These are phyloP conservation scores for Stagonosporopsis tanaceti DNA, from an alignment of 2,329 filamentous ascomycete genomes.

Conservation along the genomic window DNA sequence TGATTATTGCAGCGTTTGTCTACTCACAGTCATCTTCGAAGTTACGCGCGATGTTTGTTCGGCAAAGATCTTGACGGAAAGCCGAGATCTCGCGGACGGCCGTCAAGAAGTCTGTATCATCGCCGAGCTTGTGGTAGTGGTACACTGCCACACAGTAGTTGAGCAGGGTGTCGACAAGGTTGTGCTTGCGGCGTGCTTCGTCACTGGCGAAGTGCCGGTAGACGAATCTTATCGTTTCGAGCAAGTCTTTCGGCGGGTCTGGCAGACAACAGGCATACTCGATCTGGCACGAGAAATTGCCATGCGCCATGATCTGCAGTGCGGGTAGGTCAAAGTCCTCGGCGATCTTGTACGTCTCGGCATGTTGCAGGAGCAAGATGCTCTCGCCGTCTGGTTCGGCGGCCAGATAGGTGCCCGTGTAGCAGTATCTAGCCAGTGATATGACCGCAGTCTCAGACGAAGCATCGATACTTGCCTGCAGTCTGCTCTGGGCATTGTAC, in stretches of 20 bases:
- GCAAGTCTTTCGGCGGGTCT: slow-evolving; percentile 50
- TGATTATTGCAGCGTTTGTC: not conserved
- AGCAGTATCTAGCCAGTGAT: slow-evolving; percentile 54
- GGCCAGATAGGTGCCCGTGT: slow-evolving; percentile 50
- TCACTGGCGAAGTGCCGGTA: slow-evolving; percentile 38
- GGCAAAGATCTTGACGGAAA: slow-evolving; percentile 54
- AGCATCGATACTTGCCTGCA: slow-evolving; percentile 51
- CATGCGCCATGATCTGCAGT: slow-evolving; percentile 50
- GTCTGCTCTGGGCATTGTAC: slow-evolving; percentile 33
- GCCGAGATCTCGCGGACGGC: slow-evolving; percentile 47
- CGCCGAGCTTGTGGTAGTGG: slow-evolving; percentile 47
- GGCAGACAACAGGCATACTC: slow-evolving; percentile 51
- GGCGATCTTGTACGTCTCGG: slow-evolving; percentile 52
- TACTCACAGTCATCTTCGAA: slow-evolving; percentile 54
- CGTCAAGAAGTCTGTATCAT: slow-evolving; percentile 48
- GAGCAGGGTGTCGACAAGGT: slow-evolving; percentile 51
- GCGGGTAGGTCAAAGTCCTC: slow-evolving; percentile 51
- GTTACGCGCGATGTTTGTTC: slow-evolving; percentile 46
- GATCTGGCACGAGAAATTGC: slow-evolving; percentile 50
- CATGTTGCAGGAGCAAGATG: slow-evolving; percentile 51
- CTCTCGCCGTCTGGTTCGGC: slow-evolving; percentile 26
- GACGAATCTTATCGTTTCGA: slow-evolving; percentile 50
- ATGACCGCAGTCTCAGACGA: slow-evolving; percentile 42
- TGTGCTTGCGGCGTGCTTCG: slow-evolving; percentile 32
- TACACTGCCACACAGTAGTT: slow-evolving; percentile 55